These are phyloP conservation scores for Annulohypoxylon maeteangense DNA, from an alignment of 495 filamentous ascomycete species.

Conservation along the genomic window DNA sequence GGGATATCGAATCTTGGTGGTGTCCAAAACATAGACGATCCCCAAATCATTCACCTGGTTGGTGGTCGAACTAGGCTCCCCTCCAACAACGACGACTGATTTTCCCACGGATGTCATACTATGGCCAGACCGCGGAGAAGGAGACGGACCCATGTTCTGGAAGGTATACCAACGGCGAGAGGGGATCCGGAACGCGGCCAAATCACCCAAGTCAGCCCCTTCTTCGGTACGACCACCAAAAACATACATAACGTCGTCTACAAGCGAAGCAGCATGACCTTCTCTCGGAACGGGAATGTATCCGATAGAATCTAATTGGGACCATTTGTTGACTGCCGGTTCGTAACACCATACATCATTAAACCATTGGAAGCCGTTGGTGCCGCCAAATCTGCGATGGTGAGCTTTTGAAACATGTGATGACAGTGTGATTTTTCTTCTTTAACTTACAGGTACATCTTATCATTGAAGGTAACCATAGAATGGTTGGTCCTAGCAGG, in stretches of 20 bases:
- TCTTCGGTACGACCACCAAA: constrained; percentile 97
- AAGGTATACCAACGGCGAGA: constrained; percentile 98
- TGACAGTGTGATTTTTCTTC: not conserved
- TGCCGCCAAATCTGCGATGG: constrained; percentile 84
- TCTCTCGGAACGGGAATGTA: constrained; percentile 94
- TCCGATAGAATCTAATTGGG: constrained; percentile 91
- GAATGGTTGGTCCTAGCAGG: constrained; percentile 95
- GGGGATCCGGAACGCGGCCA: constrained; percentile 94
- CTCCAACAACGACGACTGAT: constrained; percentile 89
- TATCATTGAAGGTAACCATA: constrained; percentile 90
- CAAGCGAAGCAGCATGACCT: constrained; percentile 92
- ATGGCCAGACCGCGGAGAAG: constrained; percentile 92
- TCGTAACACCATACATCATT: constrained; percentile 99
- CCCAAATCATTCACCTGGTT: constrained; percentile 84
- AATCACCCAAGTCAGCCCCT: constrained; percentile 88
- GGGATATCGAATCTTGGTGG: constrained; percentile 94
- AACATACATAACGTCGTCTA: constrained; percentile 98
- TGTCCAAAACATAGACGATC: constrained; percentile 91
- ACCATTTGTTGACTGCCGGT: constrained; percentile 82
- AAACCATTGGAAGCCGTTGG: constrained; percentile 94
- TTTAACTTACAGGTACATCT: constrained; percentile 84
- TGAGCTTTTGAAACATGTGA: constrained; percentile 39
- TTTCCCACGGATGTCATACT: constrained; percentile 96
- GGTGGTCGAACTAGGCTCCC: constrained; percentile 90
- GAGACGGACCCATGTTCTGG: constrained; percentile 98